phyloP scores from a whole-genome alignment of 371 early-diverging fungal genomes.

The Mucor irregularis region DNA sequence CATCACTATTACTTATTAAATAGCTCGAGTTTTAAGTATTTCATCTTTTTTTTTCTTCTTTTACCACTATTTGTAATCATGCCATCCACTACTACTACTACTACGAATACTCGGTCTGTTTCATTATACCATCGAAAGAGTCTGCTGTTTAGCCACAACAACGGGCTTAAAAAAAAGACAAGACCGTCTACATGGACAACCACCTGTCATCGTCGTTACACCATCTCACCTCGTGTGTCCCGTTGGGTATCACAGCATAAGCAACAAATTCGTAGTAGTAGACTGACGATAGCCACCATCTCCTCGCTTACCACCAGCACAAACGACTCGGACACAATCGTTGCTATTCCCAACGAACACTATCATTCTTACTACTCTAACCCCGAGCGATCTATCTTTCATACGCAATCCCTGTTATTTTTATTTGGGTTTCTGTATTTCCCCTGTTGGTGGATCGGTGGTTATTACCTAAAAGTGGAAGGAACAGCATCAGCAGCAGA shows the following conservation, averaged over 20 bases:
- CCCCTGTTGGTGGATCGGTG: constrained; percentile 52
- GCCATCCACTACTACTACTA: no score
- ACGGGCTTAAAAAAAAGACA: not conserved
- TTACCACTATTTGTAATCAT: not conserved
- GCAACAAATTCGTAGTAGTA: not conserved
- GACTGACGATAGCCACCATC: constrained; percentile 17
- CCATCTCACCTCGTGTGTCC: not conserved
- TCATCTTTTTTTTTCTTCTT: not conserved
- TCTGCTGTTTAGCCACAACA: no score
- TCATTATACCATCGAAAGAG: not conserved
- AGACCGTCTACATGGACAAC: constrained; percentile 8
- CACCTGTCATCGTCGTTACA: not conserved
- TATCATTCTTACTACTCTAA: no score
- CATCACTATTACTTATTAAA: not conserved
- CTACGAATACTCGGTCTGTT: no score
- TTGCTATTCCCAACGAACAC: no score
- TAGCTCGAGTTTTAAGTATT: not conserved
- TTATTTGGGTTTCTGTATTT: constrained; percentile 47
- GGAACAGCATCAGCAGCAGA: not conserved
- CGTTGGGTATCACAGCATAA: constrained; percentile 6
- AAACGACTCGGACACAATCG: no score
- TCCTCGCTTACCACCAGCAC: constrained; percentile 7
- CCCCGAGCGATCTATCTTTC: constrained; percentile 31
- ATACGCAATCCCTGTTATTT: constrained; percentile 44
- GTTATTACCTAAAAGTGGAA: constrained; percentile 10